Percentiles rank a stretch among this genome's conserved stretches.
These are phyloP conservation scores for Leccinum broughii DNA, from an alignment of 768 basidiomycete genomes.

Conservation along the genomic window DNA sequence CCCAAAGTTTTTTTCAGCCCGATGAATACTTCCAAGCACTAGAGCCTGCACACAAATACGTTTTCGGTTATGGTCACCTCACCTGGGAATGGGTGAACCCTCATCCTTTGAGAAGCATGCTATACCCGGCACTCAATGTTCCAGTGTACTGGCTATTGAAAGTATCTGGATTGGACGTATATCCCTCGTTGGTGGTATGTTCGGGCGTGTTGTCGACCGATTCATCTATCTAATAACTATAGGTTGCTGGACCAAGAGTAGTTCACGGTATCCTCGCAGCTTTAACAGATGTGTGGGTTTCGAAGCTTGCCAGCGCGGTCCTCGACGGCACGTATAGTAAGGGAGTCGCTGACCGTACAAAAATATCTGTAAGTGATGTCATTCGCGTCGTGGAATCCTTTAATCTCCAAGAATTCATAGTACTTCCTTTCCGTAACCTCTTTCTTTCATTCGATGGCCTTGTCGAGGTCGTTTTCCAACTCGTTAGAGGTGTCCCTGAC, in stretches of 20 bases:
- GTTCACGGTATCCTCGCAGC: slow-evolving; percentile 79
- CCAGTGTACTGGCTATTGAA: slow-evolving; percentile 76
- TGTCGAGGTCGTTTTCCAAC: slow-evolving; percentile 90
- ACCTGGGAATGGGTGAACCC: slow-evolving; percentile 94
- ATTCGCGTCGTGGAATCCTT: background rate
- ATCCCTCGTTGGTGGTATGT: slow-evolving; percentile 63
- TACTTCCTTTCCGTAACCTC: slow-evolving; percentile 79
- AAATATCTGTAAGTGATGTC: slow-evolving; percentile 58
- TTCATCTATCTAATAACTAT: slow-evolving; percentile 4
- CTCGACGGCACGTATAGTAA: slow-evolving; percentile 54
- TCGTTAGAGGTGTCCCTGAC: slow-evolving; percentile 89
- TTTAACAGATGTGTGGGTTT: slow-evolving; percentile 74
- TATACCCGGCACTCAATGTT: slow-evolving; percentile 81
- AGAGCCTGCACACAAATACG: slow-evolving; percentile 85
- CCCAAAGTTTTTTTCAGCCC: slow-evolving; percentile 90
- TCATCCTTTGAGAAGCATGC: slow-evolving; percentile 71
- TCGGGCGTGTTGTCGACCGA: background rate
- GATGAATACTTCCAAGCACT: slow-evolving; percentile 97
- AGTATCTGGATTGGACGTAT: slow-evolving; percentile 48
- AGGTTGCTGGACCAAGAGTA: slow-evolving; percentile 77
- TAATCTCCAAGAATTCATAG: slow-evolving; percentile 40
- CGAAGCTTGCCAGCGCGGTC: slow-evolving; percentile 55
- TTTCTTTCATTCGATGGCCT: slow-evolving; percentile 81
- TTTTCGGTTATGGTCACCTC: slow-evolving; percentile 88
- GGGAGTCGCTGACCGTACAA: slow-evolving; percentile 29